Evolutionary conservation across 179 eudicot species (phyloP), one percentile per base, ranked within the genome.

Genomic region (Amaranthus tricolor): DNA sequence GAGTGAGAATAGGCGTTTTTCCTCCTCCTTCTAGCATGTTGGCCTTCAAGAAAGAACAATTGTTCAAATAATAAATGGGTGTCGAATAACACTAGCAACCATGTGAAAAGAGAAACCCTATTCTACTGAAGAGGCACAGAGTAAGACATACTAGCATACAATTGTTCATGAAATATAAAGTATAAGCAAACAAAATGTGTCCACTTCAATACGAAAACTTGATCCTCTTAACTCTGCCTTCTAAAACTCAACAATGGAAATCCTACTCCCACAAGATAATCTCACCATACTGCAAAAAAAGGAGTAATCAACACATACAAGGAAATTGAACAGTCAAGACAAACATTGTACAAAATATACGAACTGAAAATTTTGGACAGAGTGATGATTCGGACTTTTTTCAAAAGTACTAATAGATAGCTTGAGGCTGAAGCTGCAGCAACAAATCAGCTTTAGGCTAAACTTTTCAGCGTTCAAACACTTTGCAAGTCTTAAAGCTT

Each of bases 21-120:
- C 98, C 98, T 59, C 98, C 98, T 69, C 98, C 98, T 88, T 94
- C 98, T 73, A 94, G 98, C 98, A 94, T 92, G 81, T 90, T 94
- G 66, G 96, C 98, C 98, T 92, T 66, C 79, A 73, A 74, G 58
- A 68, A 77, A 55, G 53, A 68, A 24, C 45, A 56, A 20, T 24
- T 53, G 57, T 67, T 47, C n/a, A 9, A 8, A 20, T 20, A 9
- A 44, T 56, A 47, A 70, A 53, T 70, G 9, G 24, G 60, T 43
- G 15, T 53, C 21, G 13, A 52, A 13, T 15, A n/a, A 20, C 40
- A 73, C 45, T 6, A 74, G 56, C 51, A 68, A 31, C 50, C 64
- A 68, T 48, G 19, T 59, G 16, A 4, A 3, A 12, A 68, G 17
- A 11, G 1, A 68, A n/a, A 52, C 49, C 49, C 68, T 11, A 51